A percentile compares a stretch with the other conserved stretches of the same genome.
Evolutionary conservation across 1,284 basidiomycete species (phyloP).

Genomic region (Mrakiaceae sp.): DNA sequence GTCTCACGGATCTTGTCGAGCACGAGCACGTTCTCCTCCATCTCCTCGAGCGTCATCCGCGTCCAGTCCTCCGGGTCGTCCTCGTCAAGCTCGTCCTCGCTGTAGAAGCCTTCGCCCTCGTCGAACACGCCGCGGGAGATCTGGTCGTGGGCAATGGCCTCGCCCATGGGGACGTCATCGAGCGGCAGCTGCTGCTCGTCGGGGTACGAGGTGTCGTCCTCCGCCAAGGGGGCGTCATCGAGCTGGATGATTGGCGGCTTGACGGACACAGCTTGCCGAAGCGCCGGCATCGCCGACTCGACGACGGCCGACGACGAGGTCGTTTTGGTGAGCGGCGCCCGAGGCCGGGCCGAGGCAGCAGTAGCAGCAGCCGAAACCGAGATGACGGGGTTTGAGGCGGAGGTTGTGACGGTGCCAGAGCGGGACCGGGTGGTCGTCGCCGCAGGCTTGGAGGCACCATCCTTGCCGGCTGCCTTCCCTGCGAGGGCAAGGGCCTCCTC

Average conservation of each 20-base stretch:
- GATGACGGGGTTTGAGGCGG: background rate
- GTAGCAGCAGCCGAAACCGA: background rate
- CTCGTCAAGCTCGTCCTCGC: constrained; percentile 5
- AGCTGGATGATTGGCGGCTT: constrained; percentile 10
- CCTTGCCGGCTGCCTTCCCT: constrained; percentile 7
- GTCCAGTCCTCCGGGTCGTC: constrained; percentile 13
- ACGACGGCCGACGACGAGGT: constrained; percentile 1
- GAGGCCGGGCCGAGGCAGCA: background rate
- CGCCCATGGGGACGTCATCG: constrained; percentile 4
- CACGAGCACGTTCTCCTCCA: constrained; percentile 18
- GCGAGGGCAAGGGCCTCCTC: background rate
- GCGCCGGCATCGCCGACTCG: constrained; percentile 1
- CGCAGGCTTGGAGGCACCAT: background rate
- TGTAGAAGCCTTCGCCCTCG: background rate
- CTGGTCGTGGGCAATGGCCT: background rate
- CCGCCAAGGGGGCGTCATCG: constrained; percentile 7
- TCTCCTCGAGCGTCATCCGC: background rate
- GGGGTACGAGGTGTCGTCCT: constrained; percentile 3
- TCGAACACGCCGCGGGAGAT: constrained; percentile 5
- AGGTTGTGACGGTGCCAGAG: no score
- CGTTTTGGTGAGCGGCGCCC: constrained; percentile 1
- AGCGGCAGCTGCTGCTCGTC: constrained; percentile 1
- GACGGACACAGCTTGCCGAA: background rate
- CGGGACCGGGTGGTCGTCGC: background rate
- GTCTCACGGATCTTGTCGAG: constrained; percentile 28